phyloP scores from a whole-genome alignment of 495 filamentous ascomycete genomes.

The Daldinia bambusicola region DNA sequence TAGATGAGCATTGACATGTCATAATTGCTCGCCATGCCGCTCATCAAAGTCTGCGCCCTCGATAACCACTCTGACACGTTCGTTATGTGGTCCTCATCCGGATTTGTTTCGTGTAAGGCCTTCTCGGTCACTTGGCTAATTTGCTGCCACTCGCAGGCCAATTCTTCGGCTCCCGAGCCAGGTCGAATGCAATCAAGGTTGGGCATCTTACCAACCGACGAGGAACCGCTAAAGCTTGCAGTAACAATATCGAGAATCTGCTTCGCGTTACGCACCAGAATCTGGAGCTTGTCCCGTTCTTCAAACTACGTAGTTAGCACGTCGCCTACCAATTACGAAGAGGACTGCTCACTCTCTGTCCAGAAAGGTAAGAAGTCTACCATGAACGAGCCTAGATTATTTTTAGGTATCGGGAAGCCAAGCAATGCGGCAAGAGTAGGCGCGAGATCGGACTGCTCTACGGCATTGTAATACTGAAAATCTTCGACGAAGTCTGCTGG shows the following conservation, averaged over 20 bases:
- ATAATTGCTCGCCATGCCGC: conserved; percentile 91
- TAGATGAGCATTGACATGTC: conserved; percentile 63
- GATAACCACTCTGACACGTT: conserved; percentile 66
- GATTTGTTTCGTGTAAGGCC: conserved; percentile 6
- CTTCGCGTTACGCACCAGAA: conserved; percentile 77
- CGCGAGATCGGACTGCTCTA: conserved; percentile 93
- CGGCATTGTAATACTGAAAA: conserved; percentile 80
- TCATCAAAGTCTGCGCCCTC: conserved; percentile 78
- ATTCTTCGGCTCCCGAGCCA: conserved; percentile 62
- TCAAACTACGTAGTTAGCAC: conserved; percentile 24
- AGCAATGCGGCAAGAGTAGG: conserved; percentile 89
- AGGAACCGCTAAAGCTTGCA: conserved; percentile 69
- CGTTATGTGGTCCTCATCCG: conserved; percentile 41
- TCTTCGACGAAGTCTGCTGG: conserved; percentile 61
- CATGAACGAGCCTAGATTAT: conserved; percentile 91
- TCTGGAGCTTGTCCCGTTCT: conserved; percentile 68
- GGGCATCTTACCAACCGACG: conserved; percentile 57
- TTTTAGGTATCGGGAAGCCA: conserved; percentile 89
- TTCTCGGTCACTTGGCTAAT: conserved; percentile 45
- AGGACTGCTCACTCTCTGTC: conserved; percentile 62
- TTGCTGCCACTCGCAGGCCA: conserved; percentile 73
- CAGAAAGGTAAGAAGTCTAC: conserved; percentile 80
- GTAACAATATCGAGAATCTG: conserved; percentile 81
- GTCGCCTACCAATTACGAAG: not conserved
- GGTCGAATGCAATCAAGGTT: conserved; percentile 57